A percentile compares a stretch with the other conserved stretches of the same genome.
phyloP scores from a whole-genome alignment of 208 protist species.

The Leishmania arabica region DNA sequence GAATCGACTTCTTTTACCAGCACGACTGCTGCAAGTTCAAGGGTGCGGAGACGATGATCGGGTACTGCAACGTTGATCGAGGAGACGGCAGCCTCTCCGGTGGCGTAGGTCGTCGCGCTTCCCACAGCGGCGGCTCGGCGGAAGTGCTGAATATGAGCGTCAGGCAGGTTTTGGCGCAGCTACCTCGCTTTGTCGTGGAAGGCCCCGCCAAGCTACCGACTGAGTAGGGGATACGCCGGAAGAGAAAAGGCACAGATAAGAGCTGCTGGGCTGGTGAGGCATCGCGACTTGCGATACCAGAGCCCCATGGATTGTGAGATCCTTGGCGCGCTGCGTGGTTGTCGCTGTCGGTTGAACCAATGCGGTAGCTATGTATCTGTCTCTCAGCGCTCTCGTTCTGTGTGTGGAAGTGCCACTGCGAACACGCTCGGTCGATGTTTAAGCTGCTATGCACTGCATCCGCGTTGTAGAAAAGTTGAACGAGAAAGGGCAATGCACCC shows the following conservation, averaged over 20 bases:
- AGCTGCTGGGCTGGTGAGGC: neutral
- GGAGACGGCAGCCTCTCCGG: neutral
- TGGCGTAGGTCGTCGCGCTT: neutral
- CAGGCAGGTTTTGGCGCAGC: slow-evolving; percentile 31
- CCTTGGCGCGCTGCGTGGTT: neutral
- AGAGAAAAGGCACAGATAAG: neutral
- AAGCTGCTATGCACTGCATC: neutral
- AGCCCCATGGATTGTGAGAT: neutral
- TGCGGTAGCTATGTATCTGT: neutral
- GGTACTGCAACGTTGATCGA: slow-evolving; percentile 45
- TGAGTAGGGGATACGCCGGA: neutral
- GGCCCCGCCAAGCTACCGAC: slow-evolving; percentile 40
- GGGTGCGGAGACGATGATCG: slow-evolving; percentile 83
- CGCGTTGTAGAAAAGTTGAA: neutral
- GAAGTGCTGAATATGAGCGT: slow-evolving; percentile 20
- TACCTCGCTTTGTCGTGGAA: slow-evolving; percentile 54
- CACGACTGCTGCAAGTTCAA: slow-evolving; percentile 89
- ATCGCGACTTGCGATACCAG: neutral
- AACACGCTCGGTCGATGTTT: neutral
- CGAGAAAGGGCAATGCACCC: neutral
- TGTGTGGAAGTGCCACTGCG: neutral
- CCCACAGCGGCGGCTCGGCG: neutral
- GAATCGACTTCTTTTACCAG: slow-evolving; percentile 88
- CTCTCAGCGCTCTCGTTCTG: neutral
- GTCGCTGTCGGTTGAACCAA: neutral